phyloP scores from a whole-genome alignment of 106 monocot genomes.

The Dendrobium chrysotoxum region DNA sequence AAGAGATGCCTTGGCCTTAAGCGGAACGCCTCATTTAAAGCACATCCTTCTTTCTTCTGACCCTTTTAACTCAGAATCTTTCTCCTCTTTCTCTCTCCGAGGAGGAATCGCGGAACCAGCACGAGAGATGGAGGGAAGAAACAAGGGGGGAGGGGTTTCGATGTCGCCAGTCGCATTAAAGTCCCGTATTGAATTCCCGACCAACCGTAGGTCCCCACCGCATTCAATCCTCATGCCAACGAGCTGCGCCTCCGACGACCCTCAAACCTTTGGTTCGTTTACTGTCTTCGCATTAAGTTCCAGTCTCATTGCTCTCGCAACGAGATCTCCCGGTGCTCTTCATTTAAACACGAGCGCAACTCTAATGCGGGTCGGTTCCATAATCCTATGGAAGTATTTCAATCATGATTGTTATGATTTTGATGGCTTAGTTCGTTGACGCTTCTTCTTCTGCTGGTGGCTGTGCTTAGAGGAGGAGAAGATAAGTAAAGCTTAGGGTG shows the following conservation, averaged over 20 bases:
- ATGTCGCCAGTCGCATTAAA: conserved; percentile 6
- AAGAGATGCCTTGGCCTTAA: no score
- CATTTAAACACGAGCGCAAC: background rate
- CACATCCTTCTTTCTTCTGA: no score
- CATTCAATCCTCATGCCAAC: conserved; percentile 1
- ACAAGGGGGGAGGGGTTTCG: background rate
- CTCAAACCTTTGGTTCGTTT: background rate
- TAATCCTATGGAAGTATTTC: background rate
- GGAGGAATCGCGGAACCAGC: background rate
- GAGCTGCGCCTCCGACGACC: background rate
- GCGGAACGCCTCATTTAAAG: no score
- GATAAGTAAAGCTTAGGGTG: background rate
- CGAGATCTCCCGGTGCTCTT: background rate
- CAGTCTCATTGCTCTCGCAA: background rate
- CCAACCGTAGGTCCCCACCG: conserved; percentile 1
- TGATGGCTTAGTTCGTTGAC: background rate
- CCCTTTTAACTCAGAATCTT: no score
- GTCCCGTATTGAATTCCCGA: background rate
- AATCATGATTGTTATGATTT: background rate
- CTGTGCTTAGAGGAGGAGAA: background rate
- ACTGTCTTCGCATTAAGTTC: background rate
- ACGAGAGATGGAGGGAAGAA: background rate
- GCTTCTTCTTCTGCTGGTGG: background rate
- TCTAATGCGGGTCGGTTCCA: background rate
- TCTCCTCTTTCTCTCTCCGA: background rate